Evolutionary conservation across 192 early-diverging fungal species (phyloP).

Genomic region (Coemansia sp.): DNA sequence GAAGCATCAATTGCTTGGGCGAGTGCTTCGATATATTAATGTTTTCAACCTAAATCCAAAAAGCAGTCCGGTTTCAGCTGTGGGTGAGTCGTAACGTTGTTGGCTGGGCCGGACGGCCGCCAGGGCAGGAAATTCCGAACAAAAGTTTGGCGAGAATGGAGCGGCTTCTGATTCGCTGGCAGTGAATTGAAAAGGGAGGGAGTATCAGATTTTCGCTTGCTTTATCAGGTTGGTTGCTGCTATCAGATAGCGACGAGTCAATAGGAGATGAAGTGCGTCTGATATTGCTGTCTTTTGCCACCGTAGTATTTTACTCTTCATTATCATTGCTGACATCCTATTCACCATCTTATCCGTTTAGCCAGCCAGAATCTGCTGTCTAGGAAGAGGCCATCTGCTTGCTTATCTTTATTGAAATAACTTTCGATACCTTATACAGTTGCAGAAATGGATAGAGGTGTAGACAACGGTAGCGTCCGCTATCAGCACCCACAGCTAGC

Average conservation of each 20-base stretch:
- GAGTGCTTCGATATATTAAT: not conserved
- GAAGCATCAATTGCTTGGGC: too few species aligned
- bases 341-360: not conserved
- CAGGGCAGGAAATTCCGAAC: not conserved
- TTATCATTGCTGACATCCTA: not conserved
- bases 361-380: not conserved
- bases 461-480: not conserved
- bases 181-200: not conserved
- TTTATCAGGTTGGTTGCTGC: not conserved
- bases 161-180: not conserved
- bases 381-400: not conserved
- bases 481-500: slow-evolving; percentile 16
- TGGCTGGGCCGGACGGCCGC: not conserved
- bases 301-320: not conserved
- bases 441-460: not conserved
- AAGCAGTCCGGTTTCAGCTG: not conserved
- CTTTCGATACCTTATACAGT: not conserved
- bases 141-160: not conserved
- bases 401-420: not conserved
- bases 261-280: not conserved
- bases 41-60: not conserved
- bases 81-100: not conserved
- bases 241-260: not conserved
- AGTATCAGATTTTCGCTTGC: not conserved
- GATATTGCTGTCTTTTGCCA: not conserved